Evolutionary conservation across 2,329 filamentous ascomycete species (phyloP).

Genomic region (Aspergillus versicolor): DNA sequence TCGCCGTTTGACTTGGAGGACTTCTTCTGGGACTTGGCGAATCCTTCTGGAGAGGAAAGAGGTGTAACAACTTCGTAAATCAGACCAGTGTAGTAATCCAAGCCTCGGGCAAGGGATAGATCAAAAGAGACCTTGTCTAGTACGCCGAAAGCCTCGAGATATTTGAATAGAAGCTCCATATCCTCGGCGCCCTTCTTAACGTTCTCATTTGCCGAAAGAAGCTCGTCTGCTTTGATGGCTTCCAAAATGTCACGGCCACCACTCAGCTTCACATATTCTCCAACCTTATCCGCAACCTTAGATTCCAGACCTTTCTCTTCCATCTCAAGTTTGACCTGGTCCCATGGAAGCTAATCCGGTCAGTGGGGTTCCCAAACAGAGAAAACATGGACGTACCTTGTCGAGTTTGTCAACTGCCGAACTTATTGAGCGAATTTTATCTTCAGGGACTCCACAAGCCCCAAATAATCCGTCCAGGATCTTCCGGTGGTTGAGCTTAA

Average conservation of each 20-base stretch:
- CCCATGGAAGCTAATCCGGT: constrained; percentile 61
- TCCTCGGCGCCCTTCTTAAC: constrained; percentile 75
- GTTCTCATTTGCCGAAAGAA: constrained; percentile 68
- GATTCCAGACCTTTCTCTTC: constrained; percentile 80
- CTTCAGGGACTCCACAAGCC: constrained; percentile 81
- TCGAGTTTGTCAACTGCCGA: constrained; percentile 95
- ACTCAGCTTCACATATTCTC: constrained; percentile 76
- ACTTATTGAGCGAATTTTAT: constrained; percentile 86
- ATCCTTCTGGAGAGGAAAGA: constrained; percentile 11
- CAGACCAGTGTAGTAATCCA: constrained; percentile 82
- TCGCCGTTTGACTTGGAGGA: constrained; percentile 56
- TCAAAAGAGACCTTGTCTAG: constrained; percentile 80
- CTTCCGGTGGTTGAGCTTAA: constrained; percentile 94
- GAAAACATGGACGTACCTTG: constrained; percentile 56
- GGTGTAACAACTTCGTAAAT: constrained; percentile 83
- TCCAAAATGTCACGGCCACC: constrained; percentile 73
- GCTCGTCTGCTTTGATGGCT: constrained; percentile 66
- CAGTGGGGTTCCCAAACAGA: neutral
- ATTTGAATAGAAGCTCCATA: constrained; percentile 76
- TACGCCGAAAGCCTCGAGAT: constrained; percentile 74
- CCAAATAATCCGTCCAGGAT: constrained; percentile 91
- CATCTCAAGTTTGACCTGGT: constrained; percentile 90
- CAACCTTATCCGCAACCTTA: constrained; percentile 81
- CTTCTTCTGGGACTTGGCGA: constrained; percentile 41
- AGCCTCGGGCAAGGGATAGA: constrained; percentile 80